A percentile compares a stretch with the other conserved stretches of the same genome.
Conservation (phyloP, 2,329 filamentous ascomycete species). For the Apiospora kogelbergensis region DNA sequence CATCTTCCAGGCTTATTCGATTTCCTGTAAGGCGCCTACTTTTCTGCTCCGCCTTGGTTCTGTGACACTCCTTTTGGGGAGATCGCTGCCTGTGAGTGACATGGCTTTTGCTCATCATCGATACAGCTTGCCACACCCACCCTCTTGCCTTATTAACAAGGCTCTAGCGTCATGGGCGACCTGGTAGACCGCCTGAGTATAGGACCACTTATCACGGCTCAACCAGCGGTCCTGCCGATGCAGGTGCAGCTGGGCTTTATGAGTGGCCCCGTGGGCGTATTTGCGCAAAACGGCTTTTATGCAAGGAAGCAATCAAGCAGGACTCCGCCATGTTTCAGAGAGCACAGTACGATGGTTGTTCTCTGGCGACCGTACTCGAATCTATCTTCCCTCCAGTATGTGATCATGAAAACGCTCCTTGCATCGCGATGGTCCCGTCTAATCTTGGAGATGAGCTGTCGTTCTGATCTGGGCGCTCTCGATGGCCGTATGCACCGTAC, state of each 20-base stretch:
- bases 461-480: not conserved
- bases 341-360: not conserved
- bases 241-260: not conserved
- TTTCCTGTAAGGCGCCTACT: conserved; percentile 10
- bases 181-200: not conserved
- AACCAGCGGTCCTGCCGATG: not conserved
- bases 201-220: not conserved
- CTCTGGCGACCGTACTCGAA: not conserved
- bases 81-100: not conserved
- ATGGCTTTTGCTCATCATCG: not conserved
- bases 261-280: conserved; percentile 1
- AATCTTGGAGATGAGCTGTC: not conserved
- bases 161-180: not conserved
- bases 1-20: not conserved
- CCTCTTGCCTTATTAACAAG: not conserved
- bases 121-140: conserved; percentile 1
- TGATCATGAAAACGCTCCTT: conserved; percentile 1
- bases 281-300: conserved; percentile 3
- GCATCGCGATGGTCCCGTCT: conserved; percentile 5
- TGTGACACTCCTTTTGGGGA: not conserved
- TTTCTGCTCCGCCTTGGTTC: conserved; percentile 10
- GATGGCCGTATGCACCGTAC: not conserved
- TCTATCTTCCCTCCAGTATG: not conserved
- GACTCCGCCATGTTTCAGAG: conserved; percentile 12
- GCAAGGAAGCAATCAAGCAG: conserved; percentile 13